Evolutionary conservation across 208 protist genomes (phyloP).

Genomic region (Phytomonas sp.): DNA sequence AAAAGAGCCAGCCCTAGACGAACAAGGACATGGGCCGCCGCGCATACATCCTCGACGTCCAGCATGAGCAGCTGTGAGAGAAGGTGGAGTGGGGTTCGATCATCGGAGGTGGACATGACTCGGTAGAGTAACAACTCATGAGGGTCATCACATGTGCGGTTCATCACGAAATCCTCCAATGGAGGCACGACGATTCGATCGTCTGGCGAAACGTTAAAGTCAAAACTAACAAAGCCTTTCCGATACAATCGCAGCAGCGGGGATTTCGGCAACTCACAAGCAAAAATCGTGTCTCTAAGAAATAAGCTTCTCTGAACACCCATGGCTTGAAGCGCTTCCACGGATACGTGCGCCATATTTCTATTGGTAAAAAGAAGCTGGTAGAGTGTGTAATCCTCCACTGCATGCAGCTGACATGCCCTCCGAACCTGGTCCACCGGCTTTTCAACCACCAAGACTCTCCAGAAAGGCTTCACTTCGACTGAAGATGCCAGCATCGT

Average conservation of each 20-base stretch:
- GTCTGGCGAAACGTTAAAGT: conserved; percentile 78
- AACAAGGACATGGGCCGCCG: conserved; percentile 85
- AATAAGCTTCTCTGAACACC: conserved; percentile 14
- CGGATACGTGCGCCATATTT: conserved; percentile 4
- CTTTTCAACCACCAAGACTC: conserved; percentile 30
- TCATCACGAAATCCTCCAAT: conserved; percentile 97
- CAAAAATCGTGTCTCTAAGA: conserved; percentile 26
- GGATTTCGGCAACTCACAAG: conserved; percentile 43
- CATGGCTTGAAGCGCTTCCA: conserved; percentile 14
- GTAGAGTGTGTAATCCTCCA: conserved; percentile 39
- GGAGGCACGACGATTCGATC: conserved; percentile 91
- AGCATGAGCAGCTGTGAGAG: conserved; percentile 90
- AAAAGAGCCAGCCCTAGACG: conserved; percentile 74
- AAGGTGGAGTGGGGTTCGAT: conserved; percentile 86
- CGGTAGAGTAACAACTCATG: conserved; percentile 95
- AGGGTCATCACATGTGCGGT: conserved; percentile 91
- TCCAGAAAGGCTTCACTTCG: conserved; percentile 45
- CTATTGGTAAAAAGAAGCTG: conserved; percentile 33
- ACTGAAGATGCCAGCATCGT: conserved; percentile 32
- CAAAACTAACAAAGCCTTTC: conserved; percentile 84
- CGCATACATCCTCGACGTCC: conserved; percentile 84
- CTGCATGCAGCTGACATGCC: conserved; percentile 18
- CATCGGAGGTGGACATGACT: conserved; percentile 93
- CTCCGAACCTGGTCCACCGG: conserved; percentile 20
- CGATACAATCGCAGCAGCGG: conserved; percentile 62